Conservation (phyloP, 1,284 basidiomycete species). For the Pholiota adiposa region DNA sequence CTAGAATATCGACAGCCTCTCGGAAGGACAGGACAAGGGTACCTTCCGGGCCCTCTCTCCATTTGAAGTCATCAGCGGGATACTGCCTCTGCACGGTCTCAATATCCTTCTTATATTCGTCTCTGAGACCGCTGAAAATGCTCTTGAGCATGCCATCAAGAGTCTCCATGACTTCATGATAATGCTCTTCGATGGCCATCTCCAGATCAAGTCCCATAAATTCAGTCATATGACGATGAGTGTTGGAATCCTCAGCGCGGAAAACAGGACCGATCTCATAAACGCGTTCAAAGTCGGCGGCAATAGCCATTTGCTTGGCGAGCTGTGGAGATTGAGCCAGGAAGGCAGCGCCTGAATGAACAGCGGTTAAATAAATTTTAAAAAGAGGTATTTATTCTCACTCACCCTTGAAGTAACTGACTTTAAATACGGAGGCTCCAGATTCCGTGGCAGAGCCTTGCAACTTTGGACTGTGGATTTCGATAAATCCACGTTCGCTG, state of each 20-base stretch:
- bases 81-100: slow-evolving; percentile 85
- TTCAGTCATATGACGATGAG: slow-evolving; percentile 98
- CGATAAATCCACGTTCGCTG: slow-evolving; percentile 78
- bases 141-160: slow-evolving; percentile 84
- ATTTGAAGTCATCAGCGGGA: slow-evolving; percentile 90
- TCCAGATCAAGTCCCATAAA: slow-evolving; percentile 99
- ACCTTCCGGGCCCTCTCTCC: slow-evolving; percentile 80
- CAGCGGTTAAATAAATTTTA: not conserved
- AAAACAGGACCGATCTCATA: slow-evolving; percentile 98
- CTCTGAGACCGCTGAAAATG: slow-evolving; percentile 84
- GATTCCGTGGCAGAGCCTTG: slow-evolving; percentile 98
- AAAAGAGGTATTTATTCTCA: not conserved
- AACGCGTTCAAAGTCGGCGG: slow-evolving; percentile 96
- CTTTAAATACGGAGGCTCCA: slow-evolving; percentile 97
- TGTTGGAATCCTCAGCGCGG: slow-evolving; percentile 98
- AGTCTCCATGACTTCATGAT: slow-evolving; percentile 93
- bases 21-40: slow-evolving; percentile 85
- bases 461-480: slow-evolving; percentile 98
- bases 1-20: slow-evolving; percentile 88
- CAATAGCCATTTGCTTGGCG: slow-evolving; percentile 99
- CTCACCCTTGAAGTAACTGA: slow-evolving; percentile 94
- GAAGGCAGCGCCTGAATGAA: slow-evolving; percentile 75
- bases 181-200: slow-evolving; percentile 98
- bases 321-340: slow-evolving; percentile 97
- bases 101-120: slow-evolving; percentile 82